Conservation (phyloP, 179 eudicot species). For the Amaranthus tricolor region DNA sequence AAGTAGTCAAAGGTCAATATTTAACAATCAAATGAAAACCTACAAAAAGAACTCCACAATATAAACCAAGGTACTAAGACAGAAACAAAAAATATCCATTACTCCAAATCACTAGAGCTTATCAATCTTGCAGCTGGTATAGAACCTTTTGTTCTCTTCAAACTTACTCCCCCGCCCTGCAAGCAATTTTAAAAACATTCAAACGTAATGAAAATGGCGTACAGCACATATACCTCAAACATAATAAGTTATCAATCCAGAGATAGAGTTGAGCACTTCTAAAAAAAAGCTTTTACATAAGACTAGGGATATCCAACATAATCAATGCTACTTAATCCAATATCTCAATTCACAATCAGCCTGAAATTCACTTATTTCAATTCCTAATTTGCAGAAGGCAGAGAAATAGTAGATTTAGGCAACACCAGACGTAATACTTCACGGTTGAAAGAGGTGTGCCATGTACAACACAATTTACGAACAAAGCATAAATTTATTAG, state of each 20-base stretch:
- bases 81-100: constrained; percentile 27
- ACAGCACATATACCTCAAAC: neutral
- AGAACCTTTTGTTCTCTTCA: constrained; percentile 45
- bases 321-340: neutral
- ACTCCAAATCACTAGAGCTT: constrained; percentile 85
- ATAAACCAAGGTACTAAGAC: neutral
- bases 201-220: constrained; percentile 2
- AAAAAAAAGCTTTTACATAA: neutral
- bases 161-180: constrained; percentile 74
- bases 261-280: neutral
- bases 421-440: neutral
- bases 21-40: neutral
- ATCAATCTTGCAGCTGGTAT: constrained; percentile 77
- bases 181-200: constrained; percentile 9
- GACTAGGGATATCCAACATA: neutral
- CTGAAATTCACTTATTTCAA: no score
- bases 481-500: neutral
- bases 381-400: no score
- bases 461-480: neutral
- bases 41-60: constrained; percentile 8
- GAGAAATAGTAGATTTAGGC: no score
- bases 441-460: neutral
- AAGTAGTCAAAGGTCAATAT: constrained; percentile 23
- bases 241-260: neutral
- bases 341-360: no score